phyloP scores from a whole-genome alignment of 257 asterid genomes.

The Datura wrightii region DNA sequence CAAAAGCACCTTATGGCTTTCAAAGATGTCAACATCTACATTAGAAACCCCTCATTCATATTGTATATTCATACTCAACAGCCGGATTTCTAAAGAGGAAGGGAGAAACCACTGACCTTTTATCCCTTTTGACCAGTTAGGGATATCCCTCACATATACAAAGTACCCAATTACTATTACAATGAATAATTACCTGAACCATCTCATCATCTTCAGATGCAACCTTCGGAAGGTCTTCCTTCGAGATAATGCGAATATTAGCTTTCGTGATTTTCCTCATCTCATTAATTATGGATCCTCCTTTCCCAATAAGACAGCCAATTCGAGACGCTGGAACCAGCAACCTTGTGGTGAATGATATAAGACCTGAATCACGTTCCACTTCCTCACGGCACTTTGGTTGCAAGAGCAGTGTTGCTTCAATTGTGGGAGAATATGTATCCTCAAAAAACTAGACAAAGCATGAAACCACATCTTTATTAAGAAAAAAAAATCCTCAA shows the following conservation, averaged over 20 bases:
- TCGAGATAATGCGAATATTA: conserved; percentile 43
- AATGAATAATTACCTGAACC: conserved; percentile 39
- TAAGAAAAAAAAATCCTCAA: not conserved
- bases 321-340: conserved; percentile 43
- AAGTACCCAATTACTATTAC: not conserved
- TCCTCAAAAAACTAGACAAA: conserved; percentile 37
- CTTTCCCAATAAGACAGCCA: conserved; percentile 44
- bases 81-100: not conserved
- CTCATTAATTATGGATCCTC: conserved; percentile 42
- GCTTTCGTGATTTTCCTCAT: conserved; percentile 42
- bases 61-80: not conserved
- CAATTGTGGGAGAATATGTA: conserved; percentile 40
- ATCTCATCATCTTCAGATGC: conserved; percentile 43
- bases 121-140: not conserved
- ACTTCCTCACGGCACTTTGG: conserved; percentile 41
- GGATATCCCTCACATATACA: not conserved
- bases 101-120: not conserved
- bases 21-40: not conserved
- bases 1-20: not conserved
- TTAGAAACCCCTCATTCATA: not conserved
- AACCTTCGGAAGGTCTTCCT: conserved; percentile 44
- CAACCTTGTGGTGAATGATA: conserved; percentile 38
- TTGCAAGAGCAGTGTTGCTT: conserved; percentile 41
- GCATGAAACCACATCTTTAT: not conserved
- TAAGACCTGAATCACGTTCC: conserved; percentile 41